Evolutionary conservation across 768 basidiomycete genomes (phyloP).

Genomic region (Boletus rex-veris): DNA sequence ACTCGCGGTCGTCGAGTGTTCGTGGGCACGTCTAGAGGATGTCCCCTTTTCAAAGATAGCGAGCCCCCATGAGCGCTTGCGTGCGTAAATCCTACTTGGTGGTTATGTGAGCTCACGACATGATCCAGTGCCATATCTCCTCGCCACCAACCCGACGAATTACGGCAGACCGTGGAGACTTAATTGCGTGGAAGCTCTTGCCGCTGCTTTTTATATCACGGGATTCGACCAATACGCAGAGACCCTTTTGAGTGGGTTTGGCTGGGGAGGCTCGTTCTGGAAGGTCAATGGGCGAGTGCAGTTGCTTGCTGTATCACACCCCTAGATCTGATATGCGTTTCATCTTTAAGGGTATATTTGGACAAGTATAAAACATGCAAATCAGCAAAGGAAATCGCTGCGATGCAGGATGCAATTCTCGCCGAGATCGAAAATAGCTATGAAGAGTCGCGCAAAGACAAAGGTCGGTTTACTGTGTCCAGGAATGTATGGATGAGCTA

Average conservation of each 20-base stretch:
- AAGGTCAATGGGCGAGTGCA: constrained; percentile 67
- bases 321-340: not conserved
- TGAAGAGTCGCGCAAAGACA: constrained; percentile 48
- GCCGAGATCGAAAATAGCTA: constrained; percentile 64
- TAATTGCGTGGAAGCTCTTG: constrained; percentile 92
- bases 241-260: constrained; percentile 72
- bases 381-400: constrained; percentile 53
- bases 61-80: constrained; percentile 85
- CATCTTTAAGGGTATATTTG: constrained; percentile 41
- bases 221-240: constrained; percentile 84
- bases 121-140: constrained; percentile 80
- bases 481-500: not conserved
- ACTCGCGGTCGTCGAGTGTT: constrained; percentile 97
- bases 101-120: not conserved
- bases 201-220: constrained; percentile 92
- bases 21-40: constrained; percentile 94
- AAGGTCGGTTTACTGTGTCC: constrained; percentile 40
- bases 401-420: constrained; percentile 66
- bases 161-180: constrained; percentile 97
- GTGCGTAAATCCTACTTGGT: constrained; percentile 46
- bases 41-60: constrained; percentile 93
- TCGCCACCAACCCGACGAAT: constrained; percentile 96
- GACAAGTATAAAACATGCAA: constrained; percentile 73
- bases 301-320: not conserved
- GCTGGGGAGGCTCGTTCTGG: constrained; percentile 89